Percentiles rank a stretch among this genome's conserved stretches.
phyloP scores from a whole-genome alignment of 441 rosid genomes.

The Sinapis alba region DNA sequence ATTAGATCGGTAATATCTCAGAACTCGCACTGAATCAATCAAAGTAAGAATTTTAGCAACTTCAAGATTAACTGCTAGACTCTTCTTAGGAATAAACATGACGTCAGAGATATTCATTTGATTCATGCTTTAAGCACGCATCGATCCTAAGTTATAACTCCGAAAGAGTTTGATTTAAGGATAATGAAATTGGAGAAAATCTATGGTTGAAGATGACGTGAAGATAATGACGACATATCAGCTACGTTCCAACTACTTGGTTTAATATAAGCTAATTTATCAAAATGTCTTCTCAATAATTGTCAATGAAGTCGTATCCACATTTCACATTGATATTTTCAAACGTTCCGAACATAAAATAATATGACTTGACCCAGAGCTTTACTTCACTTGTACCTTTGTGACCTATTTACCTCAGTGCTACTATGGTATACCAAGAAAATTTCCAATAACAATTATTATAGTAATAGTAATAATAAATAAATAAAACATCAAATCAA shows the following conservation, averaged over 20 bases:
- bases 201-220: conserved; percentile 19
- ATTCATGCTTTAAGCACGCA: too few relatives aligned
- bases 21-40: too few relatives aligned
- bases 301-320: conserved; percentile 18
- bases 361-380: conserved; percentile 26
- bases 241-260: conserved; percentile 30
- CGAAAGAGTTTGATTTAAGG: not conserved
- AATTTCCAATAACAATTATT: not conserved
- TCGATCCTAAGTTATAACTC: not conserved
- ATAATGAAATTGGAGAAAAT: conserved; percentile 3
- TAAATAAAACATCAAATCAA: not conserved
- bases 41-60: too few relatives aligned
- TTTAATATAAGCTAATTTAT: conserved; percentile 2
- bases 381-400: conserved; percentile 21
- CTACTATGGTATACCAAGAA: not conserved
- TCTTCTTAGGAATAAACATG: too few relatives aligned
- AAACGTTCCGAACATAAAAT: conserved; percentile 10
- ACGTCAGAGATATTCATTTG: too few relatives aligned
- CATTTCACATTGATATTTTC: conserved; percentile 5
- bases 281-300: not conserved
- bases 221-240: conserved; percentile 16
- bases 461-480: not conserved
- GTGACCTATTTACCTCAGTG: conserved; percentile 6
- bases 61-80: too few relatives aligned
- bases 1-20: too few relatives aligned